Base-by-base conservation (phyloP, 176 grass and related monocot species). In the Oryza punctata region DNA sequence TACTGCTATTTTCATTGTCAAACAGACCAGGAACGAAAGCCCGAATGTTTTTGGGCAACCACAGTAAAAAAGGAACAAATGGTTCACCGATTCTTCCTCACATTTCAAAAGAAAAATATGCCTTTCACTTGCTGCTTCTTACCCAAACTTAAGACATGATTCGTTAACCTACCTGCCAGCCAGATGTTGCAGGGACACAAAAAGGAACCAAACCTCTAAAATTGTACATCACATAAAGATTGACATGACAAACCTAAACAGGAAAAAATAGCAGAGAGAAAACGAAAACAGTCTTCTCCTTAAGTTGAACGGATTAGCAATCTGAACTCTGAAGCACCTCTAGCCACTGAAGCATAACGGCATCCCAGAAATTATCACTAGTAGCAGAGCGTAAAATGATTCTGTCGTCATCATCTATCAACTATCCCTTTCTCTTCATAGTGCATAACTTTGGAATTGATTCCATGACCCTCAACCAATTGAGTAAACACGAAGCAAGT, bases 391-490 rank as follows among this genome's bases (percentile, higher is more conserved):
- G 44, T 27, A 60, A 70, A 81, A 10, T 43, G 79, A 14, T 43
- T 41, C 10, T 52, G 11, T 12, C 54, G 21, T 50, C 32, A 81
- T 32, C 33, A 0, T 40, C 50, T 59, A 59, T 70, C 14, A 59
- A 8, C 35, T 73, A 63, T 65, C 69, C 80, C 33, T 73, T 35
- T 65, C 57, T 33, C 54, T 47, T 82, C 69, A 25, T 72, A 64
- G 40, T 7, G 38, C 80, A 57, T 7, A 82, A 46, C 69, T 82
- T 82, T 73, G 73, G 69, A 73, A 73, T 73, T 4, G 80, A 82
- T 82, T 73, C 80, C 69, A 64, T 16, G 43, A 33, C 54, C 80
- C 43, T 40, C 27, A 82, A 74, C 57, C 27, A 82, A 64, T 0
- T 65, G 24, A 73, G 38, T 82, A 24, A 63, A 65, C 70, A 49